Percentiles rank a stretch among this genome's conserved stretches.
These are phyloP conservation scores for Sporothrix humicola DNA, from an alignment of 2,329 filamentous ascomycete genomes.

Conservation along the genomic window DNA sequence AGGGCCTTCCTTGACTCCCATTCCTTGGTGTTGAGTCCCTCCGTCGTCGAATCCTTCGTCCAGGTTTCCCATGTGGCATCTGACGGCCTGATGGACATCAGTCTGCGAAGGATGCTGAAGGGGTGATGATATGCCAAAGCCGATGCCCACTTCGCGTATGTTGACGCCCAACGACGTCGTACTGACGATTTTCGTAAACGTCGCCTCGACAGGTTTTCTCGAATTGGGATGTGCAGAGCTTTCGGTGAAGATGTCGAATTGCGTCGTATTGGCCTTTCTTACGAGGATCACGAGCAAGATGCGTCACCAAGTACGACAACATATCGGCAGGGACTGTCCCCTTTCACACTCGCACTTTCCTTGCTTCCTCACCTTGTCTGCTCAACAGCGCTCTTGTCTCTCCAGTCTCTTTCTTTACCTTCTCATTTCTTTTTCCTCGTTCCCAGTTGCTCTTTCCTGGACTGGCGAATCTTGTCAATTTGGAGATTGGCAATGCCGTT, in stretches of 20 bases:
- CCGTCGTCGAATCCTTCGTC: background rate
- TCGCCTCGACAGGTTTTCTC: background rate
- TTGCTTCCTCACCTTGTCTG: background rate
- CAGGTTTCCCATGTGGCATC: conserved; percentile 8
- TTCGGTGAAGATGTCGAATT: background rate
- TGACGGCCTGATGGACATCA: conserved; percentile 2
- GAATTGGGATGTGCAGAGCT: conserved; percentile 5
- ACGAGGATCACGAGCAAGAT: too few species aligned
- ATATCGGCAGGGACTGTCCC: conserved; percentile 1
- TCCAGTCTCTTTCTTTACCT: background rate
- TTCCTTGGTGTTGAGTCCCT: background rate
- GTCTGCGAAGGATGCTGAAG: background rate
- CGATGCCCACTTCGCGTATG: background rate
- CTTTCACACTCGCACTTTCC: background rate
- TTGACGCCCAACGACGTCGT: background rate
- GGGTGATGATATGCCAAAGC: too few species aligned
- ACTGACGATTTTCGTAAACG: background rate
- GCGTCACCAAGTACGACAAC: background rate
- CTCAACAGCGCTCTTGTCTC: background rate
- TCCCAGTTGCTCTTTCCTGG: background rate
- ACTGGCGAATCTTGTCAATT: background rate
- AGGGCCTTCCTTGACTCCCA: background rate
- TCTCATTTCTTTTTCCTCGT: background rate
- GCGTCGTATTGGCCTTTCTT: background rate
- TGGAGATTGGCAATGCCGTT: background rate